Base-by-base conservation (phyloP, 371 early-diverging fungal species). In the Mucor circinelloides region DNA sequence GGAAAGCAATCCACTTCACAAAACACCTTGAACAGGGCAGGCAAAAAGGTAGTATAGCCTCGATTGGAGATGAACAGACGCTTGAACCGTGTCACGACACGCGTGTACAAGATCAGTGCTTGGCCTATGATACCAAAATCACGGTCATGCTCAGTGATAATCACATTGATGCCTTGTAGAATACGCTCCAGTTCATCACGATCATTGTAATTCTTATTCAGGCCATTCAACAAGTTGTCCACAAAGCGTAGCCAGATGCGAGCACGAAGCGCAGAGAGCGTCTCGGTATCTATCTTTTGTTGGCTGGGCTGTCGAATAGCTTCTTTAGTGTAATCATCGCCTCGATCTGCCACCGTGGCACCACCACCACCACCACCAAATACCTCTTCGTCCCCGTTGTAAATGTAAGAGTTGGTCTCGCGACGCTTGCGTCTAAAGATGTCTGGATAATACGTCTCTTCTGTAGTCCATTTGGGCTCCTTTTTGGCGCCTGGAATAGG, bases 211-310 rank as follows among this genome's bases (percentile, higher is more conserved):
- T 83, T 83, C 64, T 80, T 81, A 64, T 88, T 85, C 55, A 89
- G 64, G n/a, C 85, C 80, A 42, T 76, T 79, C 5, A 90, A 63
- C 21, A 89, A 15, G 17, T 73, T 73, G 60, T 87, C 84, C 23
- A 89, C 69, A 64, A 89, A 88, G 8, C 82, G 78, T 0, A 89
- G 63, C 90, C 90, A 90, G 5, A 84, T 74, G 10, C 89, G 83
- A 7, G 86, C 85, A 10, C 87, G 81, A 34, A 90, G 70, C 1
- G 82, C 72, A 1, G 89, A 84, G 0, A 88, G 64, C 3, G 71
- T 60, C 0, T 65, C 65, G 2, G 65, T 71, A 48, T 79, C 78
- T 13, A 69, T 67, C 9, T 74, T 62, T 34, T 74, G 70, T 27
- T 80, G 79, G 9, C 64, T 61, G 0, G 56, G 36, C 3, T 68